Conservation (phyloP, 148 eudicot genomes). For the Pharnaceum exiguum region DNA sequence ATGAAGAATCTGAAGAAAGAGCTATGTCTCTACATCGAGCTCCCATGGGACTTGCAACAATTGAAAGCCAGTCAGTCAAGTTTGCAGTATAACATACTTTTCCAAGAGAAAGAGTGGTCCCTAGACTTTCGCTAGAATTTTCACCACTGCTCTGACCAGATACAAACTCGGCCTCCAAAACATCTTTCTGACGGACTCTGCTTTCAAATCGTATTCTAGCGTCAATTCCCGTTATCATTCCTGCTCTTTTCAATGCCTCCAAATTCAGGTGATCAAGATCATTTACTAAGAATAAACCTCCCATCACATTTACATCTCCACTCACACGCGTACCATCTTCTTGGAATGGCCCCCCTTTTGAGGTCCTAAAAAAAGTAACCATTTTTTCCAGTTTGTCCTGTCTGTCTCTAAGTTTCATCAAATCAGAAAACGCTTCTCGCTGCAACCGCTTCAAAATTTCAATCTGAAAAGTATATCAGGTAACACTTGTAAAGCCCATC, state of each 20-base stretch:
- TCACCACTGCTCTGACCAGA: slow-evolving; percentile 33
- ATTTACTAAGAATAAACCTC: slow-evolving; percentile 43
- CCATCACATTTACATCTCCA: slow-evolving; percentile 68
- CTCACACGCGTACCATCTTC: slow-evolving; percentile 66
- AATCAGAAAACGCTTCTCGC: slow-evolving; percentile 88
- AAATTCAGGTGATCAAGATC: slow-evolving; percentile 37
- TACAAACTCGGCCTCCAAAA: slow-evolving; percentile 66
- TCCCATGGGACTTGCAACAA: slow-evolving; percentile 71
- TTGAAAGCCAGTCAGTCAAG: slow-evolving; percentile 70
- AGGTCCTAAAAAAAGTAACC: slow-evolving; percentile 49
- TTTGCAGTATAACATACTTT: slow-evolving; percentile 72
- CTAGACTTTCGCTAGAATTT: slow-evolving; percentile 26
- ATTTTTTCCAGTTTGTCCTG: slow-evolving; percentile 82
- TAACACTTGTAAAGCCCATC: slow-evolving; percentile 49
- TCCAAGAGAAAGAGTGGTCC: slow-evolving; percentile 65
- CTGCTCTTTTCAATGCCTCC: slow-evolving; percentile 51
- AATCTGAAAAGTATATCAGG: slow-evolving; percentile 66
- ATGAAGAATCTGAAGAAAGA: slow-evolving; percentile 24
- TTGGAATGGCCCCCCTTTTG: slow-evolving; percentile 69
- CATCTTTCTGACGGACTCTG: slow-evolving; percentile 52
- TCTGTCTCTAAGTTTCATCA: slow-evolving; percentile 95
- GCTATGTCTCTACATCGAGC: slow-evolving; percentile 74
- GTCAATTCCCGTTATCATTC: slow-evolving; percentile 60
- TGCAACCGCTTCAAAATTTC: slow-evolving; percentile 96
- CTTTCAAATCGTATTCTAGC: slow-evolving; percentile 67